Evolutionary conservation across 1,139 yeast genomes (phyloP).

Genomic region (Hyphopichia burtonii): DNA sequence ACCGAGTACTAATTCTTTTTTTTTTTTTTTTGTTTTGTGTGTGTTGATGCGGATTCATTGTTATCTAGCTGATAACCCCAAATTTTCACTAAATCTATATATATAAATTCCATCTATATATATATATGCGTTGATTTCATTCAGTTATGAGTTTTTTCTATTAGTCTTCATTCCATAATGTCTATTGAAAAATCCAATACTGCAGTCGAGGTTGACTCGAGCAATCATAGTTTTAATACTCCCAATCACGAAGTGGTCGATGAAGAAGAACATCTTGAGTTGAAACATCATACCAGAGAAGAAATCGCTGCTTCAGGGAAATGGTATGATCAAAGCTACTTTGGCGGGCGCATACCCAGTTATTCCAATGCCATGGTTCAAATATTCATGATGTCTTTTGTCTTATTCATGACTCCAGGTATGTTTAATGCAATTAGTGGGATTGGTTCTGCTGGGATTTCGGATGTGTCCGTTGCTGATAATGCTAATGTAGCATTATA

Average conservation of each 20-base stretch:
- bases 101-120: too few species aligned
- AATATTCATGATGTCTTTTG: constrained; percentile 48
- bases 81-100: too few species aligned
- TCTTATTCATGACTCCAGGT: constrained; percentile 55
- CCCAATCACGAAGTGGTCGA: not conserved
- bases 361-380: constrained; percentile 48
- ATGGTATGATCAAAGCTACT: constrained; percentile 41
- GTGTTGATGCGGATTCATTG: too few species aligned
- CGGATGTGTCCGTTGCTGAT: constrained; percentile 42
- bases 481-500: constrained; percentile 56
- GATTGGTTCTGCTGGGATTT: constrained; percentile 50
- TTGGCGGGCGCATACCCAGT: constrained; percentile 28
- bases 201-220: constrained; percentile 1
- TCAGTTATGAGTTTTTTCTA: too few species aligned
- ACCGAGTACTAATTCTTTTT: not conserved
- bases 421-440: constrained; percentile 59
- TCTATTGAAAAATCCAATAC: constrained; percentile 3
- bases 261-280: constrained; percentile 20
- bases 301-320: constrained; percentile 32
- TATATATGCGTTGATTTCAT: too few species aligned
- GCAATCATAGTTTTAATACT: not conserved
- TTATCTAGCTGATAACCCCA: too few species aligned
- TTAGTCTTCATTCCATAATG: not conserved
- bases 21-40: too few species aligned
- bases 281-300: constrained; percentile 24